Evolutionary conservation across 2,329 filamentous ascomycete genomes (phyloP).

Genomic region (Aureobasidium uvarum): DNA sequence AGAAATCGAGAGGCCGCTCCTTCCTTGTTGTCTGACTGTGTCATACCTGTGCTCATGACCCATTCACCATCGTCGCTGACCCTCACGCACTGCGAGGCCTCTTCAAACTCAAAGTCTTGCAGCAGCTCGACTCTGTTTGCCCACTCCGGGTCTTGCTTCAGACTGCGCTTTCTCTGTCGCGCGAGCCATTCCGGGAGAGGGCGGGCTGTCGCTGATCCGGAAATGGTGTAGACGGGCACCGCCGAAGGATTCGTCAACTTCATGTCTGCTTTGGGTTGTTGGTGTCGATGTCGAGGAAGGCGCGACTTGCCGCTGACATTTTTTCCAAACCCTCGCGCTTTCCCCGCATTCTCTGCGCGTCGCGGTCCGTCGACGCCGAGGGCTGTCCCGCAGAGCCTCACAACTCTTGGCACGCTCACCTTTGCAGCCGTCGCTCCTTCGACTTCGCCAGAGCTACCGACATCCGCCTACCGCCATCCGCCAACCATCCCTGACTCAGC

Average conservation of each 20-base stretch:
- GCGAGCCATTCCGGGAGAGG: conserved; percentile 95
- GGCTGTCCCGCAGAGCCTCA: conserved; percentile 21
- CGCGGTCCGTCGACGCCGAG: background rate
- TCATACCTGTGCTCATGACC: conserved; percentile 88
- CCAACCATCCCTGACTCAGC: background rate
- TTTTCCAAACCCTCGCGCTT: background rate
- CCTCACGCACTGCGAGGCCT: conserved; percentile 85
- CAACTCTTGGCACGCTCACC: background rate
- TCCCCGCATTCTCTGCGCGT: background rate
- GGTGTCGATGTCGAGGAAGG: background rate
- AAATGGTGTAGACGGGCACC: conserved; percentile 91
- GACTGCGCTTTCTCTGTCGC: conserved; percentile 79
- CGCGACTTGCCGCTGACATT: conserved; percentile 17
- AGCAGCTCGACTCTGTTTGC: conserved; percentile 90
- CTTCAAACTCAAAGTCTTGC: conserved; percentile 97
- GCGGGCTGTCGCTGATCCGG: conserved; percentile 81
- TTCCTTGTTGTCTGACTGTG: background rate
- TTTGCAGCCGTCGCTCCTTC: background rate
- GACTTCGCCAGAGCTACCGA: background rate
- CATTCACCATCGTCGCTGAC: conserved; percentile 95
- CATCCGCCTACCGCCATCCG: background rate
- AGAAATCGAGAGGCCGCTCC: background rate
- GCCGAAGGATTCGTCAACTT: conserved; percentile 78
- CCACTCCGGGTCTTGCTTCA: conserved; percentile 91
- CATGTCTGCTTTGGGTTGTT: conserved; percentile 50